Evolutionary conservation across 257 asterid genomes (phyloP).

Genomic region (Mitragyna speciosa): DNA sequence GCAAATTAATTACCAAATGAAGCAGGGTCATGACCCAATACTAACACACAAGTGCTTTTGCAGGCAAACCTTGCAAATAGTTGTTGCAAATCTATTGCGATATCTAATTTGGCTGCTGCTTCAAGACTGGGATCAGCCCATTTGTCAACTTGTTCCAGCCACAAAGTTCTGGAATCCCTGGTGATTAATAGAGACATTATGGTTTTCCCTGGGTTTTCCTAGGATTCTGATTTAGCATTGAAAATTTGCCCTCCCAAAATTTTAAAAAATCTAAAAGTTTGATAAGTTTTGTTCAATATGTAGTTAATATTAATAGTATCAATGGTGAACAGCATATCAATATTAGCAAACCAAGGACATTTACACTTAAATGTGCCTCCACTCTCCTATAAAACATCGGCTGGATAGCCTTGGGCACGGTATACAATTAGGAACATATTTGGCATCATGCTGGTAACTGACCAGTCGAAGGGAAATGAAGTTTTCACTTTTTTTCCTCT

Average conservation of each 20-base stretch:
- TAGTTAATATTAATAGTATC: conserved; percentile 8
- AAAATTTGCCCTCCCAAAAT: conserved; percentile 12
- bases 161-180: neutral
- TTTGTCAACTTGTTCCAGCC: conserved; percentile 10
- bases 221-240: conserved; percentile 9
- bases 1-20: conserved; percentile 2
- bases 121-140: neutral
- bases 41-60: conserved; percentile 2
- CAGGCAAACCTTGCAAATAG: conserved; percentile 4
- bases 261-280: neutral
- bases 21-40: conserved; percentile 10
- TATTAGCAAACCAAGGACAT: neutral
- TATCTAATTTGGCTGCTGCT: neutral
- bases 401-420: neutral
- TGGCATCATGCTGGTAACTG: conserved; percentile 3
- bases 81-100: conserved; percentile 4
- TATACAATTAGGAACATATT: neutral
- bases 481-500: neutral
- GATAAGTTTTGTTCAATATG: conserved; percentile 7
- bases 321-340: neutral
- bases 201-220: neutral
- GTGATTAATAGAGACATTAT: conserved; percentile 1
- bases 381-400: neutral
- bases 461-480: conserved; percentile 2
- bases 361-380: neutral